Conservation (phyloP, 2,329 filamentous ascomycete species). For the Onygenales sp. region DNA sequence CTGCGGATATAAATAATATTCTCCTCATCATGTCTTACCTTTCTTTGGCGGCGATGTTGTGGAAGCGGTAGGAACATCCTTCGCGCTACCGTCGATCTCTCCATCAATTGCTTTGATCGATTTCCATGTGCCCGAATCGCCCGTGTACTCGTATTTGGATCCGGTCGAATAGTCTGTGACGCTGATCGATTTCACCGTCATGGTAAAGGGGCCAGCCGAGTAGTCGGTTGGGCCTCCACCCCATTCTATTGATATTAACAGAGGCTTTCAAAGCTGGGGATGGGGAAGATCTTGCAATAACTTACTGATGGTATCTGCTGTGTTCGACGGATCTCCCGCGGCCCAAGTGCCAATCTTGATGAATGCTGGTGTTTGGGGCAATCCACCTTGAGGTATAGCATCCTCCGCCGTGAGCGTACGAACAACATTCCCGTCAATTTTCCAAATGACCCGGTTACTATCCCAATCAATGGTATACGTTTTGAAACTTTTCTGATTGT, state of each 20-base stretch:
- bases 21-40: too few species aligned
- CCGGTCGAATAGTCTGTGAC: conserved; percentile 48
- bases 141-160: conserved; percentile 56
- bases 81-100: neutral
- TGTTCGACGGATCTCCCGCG: conserved; percentile 44
- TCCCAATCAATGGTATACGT: conserved; percentile 55
- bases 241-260: conserved; percentile 1
- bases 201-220: conserved; percentile 54
- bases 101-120: conserved; percentile 26
- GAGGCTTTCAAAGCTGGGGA: neutral
- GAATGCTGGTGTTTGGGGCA: conserved; percentile 65
- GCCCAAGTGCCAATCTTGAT: conserved; percentile 62
- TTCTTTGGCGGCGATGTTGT: neutral
- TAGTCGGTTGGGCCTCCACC: conserved; percentile 3
- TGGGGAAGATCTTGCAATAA: neutral
- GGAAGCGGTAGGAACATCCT: neutral
- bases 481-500: conserved; percentile 42
- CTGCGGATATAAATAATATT: too few species aligned
- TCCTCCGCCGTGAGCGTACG: conserved; percentile 47
- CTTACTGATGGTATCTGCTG: conserved; percentile 5
- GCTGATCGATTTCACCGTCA: conserved; percentile 58
- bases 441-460: conserved; percentile 52
- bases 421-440: conserved; percentile 51
- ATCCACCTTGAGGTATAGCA: conserved; percentile 49
- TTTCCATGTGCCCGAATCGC: conserved; percentile 50